phyloP scores from a whole-genome alignment of 2,329 filamentous ascomycete genomes.

The Onygena corvina region DNA sequence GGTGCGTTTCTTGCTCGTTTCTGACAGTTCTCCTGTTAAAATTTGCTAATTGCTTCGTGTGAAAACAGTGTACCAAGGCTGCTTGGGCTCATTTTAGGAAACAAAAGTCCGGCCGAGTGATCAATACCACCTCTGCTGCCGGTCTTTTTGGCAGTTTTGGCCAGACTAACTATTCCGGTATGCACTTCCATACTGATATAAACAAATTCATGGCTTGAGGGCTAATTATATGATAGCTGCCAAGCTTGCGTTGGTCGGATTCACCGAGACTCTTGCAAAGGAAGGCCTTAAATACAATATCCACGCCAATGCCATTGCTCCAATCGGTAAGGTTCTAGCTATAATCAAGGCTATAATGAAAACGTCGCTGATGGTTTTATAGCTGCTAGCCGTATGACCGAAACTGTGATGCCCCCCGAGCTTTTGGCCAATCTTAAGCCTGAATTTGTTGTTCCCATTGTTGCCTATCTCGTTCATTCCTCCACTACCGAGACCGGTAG shows the following conservation, averaged over 20 bases:
- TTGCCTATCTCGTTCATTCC: constrained; percentile 76
- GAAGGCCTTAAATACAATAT: constrained; percentile 98
- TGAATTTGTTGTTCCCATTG: constrained; percentile 88
- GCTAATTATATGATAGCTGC: constrained; percentile 46
- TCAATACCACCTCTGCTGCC: constrained; percentile 93
- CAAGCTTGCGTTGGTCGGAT: constrained; percentile 89
- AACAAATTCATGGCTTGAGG: constrained; percentile 18
- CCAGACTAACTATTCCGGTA: constrained; percentile 84
- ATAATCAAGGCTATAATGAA: background rate
- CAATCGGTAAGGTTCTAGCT: constrained; percentile 44
- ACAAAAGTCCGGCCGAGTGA: constrained; percentile 93
- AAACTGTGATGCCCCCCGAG: constrained; percentile 91
- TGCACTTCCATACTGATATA: constrained; percentile 15
- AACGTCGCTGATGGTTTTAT: constrained; percentile 8
- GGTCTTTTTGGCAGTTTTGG: constrained; percentile 93
- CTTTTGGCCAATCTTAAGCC: constrained; percentile 74
- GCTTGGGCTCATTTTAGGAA: constrained; percentile 98
- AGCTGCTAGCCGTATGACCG: constrained; percentile 90
- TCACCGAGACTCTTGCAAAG: constrained; percentile 95
- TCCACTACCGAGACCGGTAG: constrained; percentile 68
- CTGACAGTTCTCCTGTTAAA: background rate
- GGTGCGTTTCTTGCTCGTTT: constrained; percentile 25
- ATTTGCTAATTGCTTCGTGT: background rate
- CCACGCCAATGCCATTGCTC: constrained; percentile 83
- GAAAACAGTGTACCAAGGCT: constrained; percentile 59